Evolutionary conservation across 768 basidiomycete genomes (phyloP).

Genomic region (Amanita exitialis): DNA sequence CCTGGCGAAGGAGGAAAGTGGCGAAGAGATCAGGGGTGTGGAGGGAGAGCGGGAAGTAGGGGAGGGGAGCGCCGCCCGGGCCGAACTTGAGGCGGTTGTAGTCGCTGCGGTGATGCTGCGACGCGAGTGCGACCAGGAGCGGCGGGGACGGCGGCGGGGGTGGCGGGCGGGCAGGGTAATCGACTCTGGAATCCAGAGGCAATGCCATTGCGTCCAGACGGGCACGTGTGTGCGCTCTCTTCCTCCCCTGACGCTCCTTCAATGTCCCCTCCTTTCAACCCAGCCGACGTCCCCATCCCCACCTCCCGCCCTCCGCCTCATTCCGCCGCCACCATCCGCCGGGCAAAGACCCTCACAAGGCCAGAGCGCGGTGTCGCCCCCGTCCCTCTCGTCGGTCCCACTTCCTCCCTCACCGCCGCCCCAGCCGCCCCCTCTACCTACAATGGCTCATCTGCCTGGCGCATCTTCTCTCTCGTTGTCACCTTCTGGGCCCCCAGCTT

Average conservation of each 20-base stretch:
- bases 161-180: not conserved
- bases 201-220: not conserved
- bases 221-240: slow-evolving; percentile 1
- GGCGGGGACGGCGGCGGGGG: slow-evolving; percentile 2
- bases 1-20: slow-evolving; percentile 44
- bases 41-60: slow-evolving; percentile 55
- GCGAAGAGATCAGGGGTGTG: slow-evolving; percentile 49
- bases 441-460: slow-evolving; percentile 59
- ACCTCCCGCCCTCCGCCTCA: slow-evolving; percentile 49
- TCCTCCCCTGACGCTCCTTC: slow-evolving; percentile 10
- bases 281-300: slow-evolving; percentile 59
- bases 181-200: not conserved
- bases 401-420: slow-evolving; percentile 18
- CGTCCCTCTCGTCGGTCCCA: slow-evolving; percentile 86
- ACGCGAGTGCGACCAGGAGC: slow-evolving; percentile 49
- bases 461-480: slow-evolving; percentile 63
- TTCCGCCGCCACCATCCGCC: slow-evolving; percentile 54
- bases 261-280: slow-evolving; percentile 49
- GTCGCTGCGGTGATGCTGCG: slow-evolving; percentile 65
- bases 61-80: slow-evolving; percentile 31
- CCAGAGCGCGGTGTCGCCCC: slow-evolving; percentile 94
- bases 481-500: slow-evolving; percentile 90
- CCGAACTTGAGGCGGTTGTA: slow-evolving; percentile 68
- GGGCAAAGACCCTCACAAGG: slow-evolving; percentile 93
- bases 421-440: slow-evolving; percentile 24